phyloP scores from a whole-genome alignment of 2,329 filamentous ascomycete genomes.

The Samsoniella hepiali region DNA sequence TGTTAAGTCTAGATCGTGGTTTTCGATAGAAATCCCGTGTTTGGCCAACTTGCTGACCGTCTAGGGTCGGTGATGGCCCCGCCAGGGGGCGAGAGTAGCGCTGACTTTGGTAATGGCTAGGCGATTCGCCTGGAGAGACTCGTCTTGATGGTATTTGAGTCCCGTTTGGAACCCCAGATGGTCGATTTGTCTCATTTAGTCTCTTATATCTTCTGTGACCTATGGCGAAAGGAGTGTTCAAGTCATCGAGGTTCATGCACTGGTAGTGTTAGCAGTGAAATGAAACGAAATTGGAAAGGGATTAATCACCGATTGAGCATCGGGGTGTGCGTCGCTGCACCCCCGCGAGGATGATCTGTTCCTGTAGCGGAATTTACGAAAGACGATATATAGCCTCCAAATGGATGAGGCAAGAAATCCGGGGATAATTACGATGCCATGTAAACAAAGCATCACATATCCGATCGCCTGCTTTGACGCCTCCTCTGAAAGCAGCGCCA shows the following conservation, averaged over 20 bases:
- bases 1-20: background rate
- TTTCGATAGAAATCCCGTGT: slow-evolving; percentile 9
- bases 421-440: background rate
- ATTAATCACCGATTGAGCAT: background rate
- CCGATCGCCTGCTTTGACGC: background rate
- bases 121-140: background rate
- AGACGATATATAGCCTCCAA: background rate
- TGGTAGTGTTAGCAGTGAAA: background rate
- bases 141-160: background rate
- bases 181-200: background rate
- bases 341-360: background rate
- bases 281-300: background rate
- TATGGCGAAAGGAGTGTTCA: background rate
- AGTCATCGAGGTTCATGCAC: background rate
- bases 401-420: background rate
- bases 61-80: background rate
- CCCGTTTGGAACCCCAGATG: background rate
- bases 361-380: background rate
- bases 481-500: background rate
- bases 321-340: background rate
- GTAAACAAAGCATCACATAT: background rate
- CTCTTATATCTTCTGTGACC: background rate
- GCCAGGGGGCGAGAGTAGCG: background rate
- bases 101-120: background rate
- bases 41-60: background rate